These are phyloP conservation scores for Cordyceps cateniannulata DNA, from an alignment of 2,329 filamentous ascomycete genomes.

Conservation along the genomic window DNA sequence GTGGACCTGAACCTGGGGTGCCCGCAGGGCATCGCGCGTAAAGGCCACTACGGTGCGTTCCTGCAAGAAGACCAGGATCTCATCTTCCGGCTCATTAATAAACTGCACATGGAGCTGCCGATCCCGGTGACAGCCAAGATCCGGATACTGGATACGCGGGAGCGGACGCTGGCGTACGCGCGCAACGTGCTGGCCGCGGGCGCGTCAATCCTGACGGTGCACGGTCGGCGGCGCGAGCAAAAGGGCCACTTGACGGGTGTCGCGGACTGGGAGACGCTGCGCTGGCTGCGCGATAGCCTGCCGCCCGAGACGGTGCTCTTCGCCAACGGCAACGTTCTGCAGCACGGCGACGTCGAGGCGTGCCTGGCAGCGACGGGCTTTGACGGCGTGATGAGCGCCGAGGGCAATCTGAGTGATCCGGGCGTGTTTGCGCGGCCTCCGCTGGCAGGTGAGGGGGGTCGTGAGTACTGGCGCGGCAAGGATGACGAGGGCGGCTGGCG, in stretches of 20 bases:
- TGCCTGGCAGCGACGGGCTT: conserved; percentile 81
- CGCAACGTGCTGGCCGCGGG: conserved; percentile 80
- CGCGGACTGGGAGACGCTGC: conserved; percentile 84
- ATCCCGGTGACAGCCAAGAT: conserved; percentile 95
- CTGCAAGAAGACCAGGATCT: conserved; percentile 87
- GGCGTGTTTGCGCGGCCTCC: conserved; percentile 73
- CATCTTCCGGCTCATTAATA: conserved; percentile 76
- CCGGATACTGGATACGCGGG: conserved; percentile 76
- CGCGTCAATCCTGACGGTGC: conserved; percentile 88
- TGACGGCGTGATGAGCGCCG: conserved; percentile 92
- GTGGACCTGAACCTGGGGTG: conserved; percentile 94
- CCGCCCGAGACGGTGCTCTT: conserved; percentile 88
- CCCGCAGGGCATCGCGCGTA: conserved; percentile 88
- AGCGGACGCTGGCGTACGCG: conserved; percentile 84
- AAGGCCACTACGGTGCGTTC: conserved; percentile 89
- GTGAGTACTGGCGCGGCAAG: conserved; percentile 80
- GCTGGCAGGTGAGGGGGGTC: conserved; percentile 53
- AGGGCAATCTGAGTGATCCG: conserved; percentile 90
- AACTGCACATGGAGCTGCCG: conserved; percentile 68
- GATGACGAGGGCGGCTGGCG: conserved; percentile 80
- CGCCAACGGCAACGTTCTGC: conserved; percentile 90
- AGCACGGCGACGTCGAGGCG: conserved; percentile 66
- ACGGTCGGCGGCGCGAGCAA: conserved; percentile 82
- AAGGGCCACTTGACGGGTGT: conserved; percentile 93
- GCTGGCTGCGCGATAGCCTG: conserved; percentile 74